These are phyloP conservation scores for Penicillium longicatenatum DNA, from an alignment of 495 filamentous ascomycete species.

Conservation along the genomic window DNA sequence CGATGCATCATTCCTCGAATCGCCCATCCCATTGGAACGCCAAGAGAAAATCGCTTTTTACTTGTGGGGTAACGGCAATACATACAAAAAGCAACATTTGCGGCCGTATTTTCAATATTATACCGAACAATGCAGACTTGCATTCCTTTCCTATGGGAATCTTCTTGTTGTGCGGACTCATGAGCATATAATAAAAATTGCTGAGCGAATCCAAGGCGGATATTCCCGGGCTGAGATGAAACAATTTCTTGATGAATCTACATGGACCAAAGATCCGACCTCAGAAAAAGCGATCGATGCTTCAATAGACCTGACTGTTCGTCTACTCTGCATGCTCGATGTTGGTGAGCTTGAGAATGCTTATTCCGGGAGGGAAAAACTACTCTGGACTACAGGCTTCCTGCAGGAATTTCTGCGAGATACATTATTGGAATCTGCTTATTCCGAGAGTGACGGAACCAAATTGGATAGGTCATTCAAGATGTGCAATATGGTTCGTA, in stretches of 20 bases:
- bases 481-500: constrained; percentile 13
- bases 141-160: background rate
- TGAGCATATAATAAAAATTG: background rate
- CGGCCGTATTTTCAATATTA: constrained; percentile 2
- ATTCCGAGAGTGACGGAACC: background rate
- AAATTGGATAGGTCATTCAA: background rate
- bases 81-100: background rate
- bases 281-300: background rate
- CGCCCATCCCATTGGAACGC: background rate
- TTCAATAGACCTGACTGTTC: constrained; percentile 2
- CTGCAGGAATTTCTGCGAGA: background rate
- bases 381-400: background rate
- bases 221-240: background rate
- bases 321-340: background rate
- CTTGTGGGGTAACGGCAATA: background rate
- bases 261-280: background rate
- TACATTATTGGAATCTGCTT: background rate
- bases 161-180: background rate
- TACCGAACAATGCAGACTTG: background rate
- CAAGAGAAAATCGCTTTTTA: background rate
- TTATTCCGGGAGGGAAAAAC: background rate
- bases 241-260: background rate
- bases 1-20: background rate
- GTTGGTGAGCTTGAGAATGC: constrained; percentile 1
- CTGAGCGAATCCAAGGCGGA: background rate